phyloP scores from a whole-genome alignment of 306 rosid genomes.

The Quillaja saponaria region DNA sequence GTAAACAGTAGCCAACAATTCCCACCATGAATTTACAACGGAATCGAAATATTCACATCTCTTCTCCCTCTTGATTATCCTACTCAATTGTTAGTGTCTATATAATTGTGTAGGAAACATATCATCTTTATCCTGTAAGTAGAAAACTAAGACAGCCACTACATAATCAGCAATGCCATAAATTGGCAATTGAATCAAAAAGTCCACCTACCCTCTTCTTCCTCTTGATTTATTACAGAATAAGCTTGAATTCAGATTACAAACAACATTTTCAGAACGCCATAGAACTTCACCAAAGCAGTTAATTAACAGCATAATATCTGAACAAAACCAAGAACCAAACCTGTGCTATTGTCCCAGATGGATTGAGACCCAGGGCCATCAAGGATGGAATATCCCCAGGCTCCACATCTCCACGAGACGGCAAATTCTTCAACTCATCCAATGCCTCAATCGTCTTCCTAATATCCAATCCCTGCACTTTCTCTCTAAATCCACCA shows the following conservation, averaged over 20 bases:
- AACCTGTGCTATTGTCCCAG: conserved; percentile 75
- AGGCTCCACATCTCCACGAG: conserved; percentile 79
- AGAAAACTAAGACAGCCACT: too few relatives aligned
- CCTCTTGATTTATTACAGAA: not conserved
- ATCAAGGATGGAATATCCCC: conserved; percentile 83
- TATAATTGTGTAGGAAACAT: too few relatives aligned
- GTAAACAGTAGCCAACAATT: too few relatives aligned
- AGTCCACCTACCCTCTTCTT: not conserved
- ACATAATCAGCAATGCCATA: too few relatives aligned
- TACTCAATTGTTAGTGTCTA: too few relatives aligned
- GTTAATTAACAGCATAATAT: not conserved
- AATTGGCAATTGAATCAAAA: not conserved
- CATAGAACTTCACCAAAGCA: not conserved
- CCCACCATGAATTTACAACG: too few relatives aligned
- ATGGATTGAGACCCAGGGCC: conserved; percentile 82
- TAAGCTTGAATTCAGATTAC: not conserved
- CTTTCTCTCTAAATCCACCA: conserved; percentile 78
- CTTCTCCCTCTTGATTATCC: too few relatives aligned
- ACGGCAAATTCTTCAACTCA: conserved; percentile 80
- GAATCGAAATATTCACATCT: too few relatives aligned
- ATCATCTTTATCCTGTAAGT: too few relatives aligned
- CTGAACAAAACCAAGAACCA: conserved; percentile 4
- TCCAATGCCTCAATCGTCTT: conserved; percentile 86
- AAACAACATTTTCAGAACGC: not conserved
- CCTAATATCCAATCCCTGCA: conserved; percentile 73